Conservation (phyloP, 2,329 filamentous ascomycete genomes). For the Massarina eburnea region DNA sequence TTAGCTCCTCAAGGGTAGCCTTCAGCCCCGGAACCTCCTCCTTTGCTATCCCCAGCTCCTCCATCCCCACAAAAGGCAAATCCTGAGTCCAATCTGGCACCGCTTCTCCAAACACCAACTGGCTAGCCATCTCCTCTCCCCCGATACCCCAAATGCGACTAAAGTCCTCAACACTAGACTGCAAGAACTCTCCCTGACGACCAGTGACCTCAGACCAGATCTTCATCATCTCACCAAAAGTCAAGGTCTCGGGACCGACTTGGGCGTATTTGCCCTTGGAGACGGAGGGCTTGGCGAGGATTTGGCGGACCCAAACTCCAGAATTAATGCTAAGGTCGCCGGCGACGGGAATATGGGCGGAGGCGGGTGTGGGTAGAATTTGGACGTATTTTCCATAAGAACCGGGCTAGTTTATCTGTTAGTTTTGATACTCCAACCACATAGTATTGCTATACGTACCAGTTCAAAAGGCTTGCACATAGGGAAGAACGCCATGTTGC, state of each 20-base stretch:
- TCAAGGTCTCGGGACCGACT: conserved; percentile 10
- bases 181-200: conserved; percentile 13
- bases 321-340: conserved; percentile 17
- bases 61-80: conserved; percentile 7
- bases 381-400: conserved; percentile 16
- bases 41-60: conserved; percentile 18
- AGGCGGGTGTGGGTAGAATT: conserved; percentile 11
- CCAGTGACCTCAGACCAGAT: conserved; percentile 19
- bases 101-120: conserved; percentile 18
- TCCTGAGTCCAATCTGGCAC: conserved; percentile 8
- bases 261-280: conserved; percentile 15
- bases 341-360: conserved; percentile 11
- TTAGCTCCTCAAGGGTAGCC: conserved; percentile 9
- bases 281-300: conserved; percentile 13
- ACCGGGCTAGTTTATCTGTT: conserved; percentile 4
- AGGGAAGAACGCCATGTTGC: conserved; percentile 17
- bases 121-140: conserved; percentile 15
- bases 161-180: conserved; percentile 11
- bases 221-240: conserved; percentile 14
- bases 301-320: conserved; percentile 21
- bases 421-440: background rate
- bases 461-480: conserved; percentile 17
- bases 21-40: conserved; percentile 13
- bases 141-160: conserved; percentile 13
- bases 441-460: background rate